Evolutionary conservation across 2,329 filamentous ascomycete genomes (phyloP), one percentile per base, ranked within the genome.

Genomic region (Rhynchosporium graminicola): DNA sequence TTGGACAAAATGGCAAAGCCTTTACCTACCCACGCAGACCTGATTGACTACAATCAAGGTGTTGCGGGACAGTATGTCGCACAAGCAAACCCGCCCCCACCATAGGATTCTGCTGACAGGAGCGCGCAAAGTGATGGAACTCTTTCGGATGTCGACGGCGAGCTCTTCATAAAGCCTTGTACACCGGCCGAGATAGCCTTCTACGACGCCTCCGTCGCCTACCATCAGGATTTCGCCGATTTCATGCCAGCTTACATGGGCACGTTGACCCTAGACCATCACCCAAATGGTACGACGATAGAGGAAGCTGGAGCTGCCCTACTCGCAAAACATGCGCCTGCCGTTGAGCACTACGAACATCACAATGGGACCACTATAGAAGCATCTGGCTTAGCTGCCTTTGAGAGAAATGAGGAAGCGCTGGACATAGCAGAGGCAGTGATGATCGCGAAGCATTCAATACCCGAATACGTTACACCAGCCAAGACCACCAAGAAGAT

Each of bases 81-180:
- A 45, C 57, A 50, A 57, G 26, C 10, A 47, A 26, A 40, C 58
- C 50, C 26, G 45, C 31, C 59, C 38, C 56, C 45, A 28, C 57
- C 36, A 50, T n/a, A 42, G 31, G 38, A 15, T 42, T 26, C 12
- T 55, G 50, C 68, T 72, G 57, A 70, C 67, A 63, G 28, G 28
- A 46, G 51, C 61, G 28, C 50, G 51, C 73, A 97, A 46, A 46
- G 93, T 78, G 93, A 96, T 69, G 95, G 95, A 67, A 94, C 96
- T 52, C 85, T 96, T 71, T 92, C 89, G 74, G 92, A 96, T 73
- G 81, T 84, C 60, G 87, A 91, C 59, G 95, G 95, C 74, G 86
- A 89, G 67, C 81, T 98, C 40, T 90, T 99, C 74, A 91, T 97
- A 74, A 99, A 99, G 77, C 95, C 95, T 20, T 98, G 94, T 76